phyloP scores from a whole-genome alignment of 805 yeast species.

The Monosporozyma aerobia region DNA sequence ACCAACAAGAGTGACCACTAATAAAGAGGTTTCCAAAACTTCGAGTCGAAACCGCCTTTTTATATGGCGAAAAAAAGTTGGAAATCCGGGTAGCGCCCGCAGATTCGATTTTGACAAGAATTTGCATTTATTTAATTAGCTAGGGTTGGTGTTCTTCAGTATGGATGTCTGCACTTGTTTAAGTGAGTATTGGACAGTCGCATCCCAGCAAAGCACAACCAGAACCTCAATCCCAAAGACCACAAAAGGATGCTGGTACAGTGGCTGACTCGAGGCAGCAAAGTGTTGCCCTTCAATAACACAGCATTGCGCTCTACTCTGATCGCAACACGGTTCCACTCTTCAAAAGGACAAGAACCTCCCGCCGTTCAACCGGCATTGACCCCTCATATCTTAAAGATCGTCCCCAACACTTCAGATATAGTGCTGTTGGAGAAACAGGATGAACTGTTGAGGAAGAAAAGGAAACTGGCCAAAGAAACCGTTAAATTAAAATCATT shows the following conservation, averaged over 20 bases:
- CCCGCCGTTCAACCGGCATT: neutral
- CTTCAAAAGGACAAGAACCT: no score
- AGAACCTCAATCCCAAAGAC: no score
- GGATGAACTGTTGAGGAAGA: slow-evolving; percentile 62
- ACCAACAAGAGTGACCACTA: no score
- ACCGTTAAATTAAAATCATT: slow-evolving; percentile 62
- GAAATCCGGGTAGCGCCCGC: neutral
- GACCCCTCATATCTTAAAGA: neutral
- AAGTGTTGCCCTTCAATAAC: neutral
- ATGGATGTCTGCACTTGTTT: no score
- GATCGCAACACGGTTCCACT: neutral
- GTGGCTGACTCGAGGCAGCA: neutral
- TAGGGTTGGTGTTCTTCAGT: neutral
- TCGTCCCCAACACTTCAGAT: slow-evolving; percentile 22
- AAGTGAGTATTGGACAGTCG: no score
- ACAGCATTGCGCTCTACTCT: neutral
- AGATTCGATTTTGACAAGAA: neutral
- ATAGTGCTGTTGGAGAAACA: slow-evolving; percentile 71
- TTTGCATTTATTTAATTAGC: neutral
- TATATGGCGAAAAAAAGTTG: no score
- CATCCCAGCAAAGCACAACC: no score
- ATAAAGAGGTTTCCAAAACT: no score
- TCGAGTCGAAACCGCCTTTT: no score
- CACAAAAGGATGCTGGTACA: neutral
- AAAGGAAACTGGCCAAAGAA: slow-evolving; percentile 62